These are phyloP conservation scores for Boletellus sp. DNA, from an alignment of 768 basidiomycete species.

Conservation along the genomic window DNA sequence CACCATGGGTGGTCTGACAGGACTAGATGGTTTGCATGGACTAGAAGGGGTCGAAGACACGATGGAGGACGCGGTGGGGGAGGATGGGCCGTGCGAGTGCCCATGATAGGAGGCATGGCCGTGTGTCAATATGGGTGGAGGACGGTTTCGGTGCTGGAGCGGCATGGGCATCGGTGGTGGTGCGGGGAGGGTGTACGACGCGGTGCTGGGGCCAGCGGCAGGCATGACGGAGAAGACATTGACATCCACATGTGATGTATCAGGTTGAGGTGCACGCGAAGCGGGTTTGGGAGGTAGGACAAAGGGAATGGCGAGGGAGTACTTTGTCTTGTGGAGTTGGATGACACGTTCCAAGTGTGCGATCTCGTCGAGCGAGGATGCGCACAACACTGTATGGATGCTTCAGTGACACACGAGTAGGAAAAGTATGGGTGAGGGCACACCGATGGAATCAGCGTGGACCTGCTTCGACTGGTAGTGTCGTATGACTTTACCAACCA, in stretches of 20 bases:
- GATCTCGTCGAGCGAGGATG: slow-evolving; percentile 56
- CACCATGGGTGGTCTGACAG: slow-evolving; percentile 14
- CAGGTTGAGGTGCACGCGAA: neutral
- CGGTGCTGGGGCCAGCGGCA: neutral
- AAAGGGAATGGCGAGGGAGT: slow-evolving; percentile 48
- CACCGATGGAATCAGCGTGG: slow-evolving; percentile 49
- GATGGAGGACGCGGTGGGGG: slow-evolving; percentile 21
- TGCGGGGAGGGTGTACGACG: slow-evolving; percentile 8
- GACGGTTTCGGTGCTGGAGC: slow-evolving; percentile 8
- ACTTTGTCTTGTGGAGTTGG: slow-evolving; percentile 49
- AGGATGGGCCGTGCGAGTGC: slow-evolving; percentile 13
- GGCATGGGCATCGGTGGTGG: slow-evolving; percentile 13
- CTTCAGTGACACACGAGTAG: neutral
- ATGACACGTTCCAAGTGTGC: slow-evolving; percentile 52
- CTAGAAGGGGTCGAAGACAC: slow-evolving; percentile 30
- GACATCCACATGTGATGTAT: slow-evolving; percentile 1
- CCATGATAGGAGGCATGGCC: neutral
- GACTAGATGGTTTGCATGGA: slow-evolving; percentile 26
- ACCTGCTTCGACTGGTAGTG: slow-evolving; percentile 45
- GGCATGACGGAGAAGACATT: slow-evolving; percentile 13
- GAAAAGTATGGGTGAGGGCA: slow-evolving; percentile 10
- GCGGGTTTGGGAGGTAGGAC: slow-evolving; percentile 30
- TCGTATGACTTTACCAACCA: slow-evolving; percentile 44
- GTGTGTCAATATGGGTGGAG: neutral
- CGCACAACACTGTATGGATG: slow-evolving; percentile 38